Percentiles rank a stretch among this genome's conserved stretches.
These are phyloP conservation scores for Annulohypoxylon truncatum DNA, from an alignment of 2,329 filamentous ascomycete species.

Conservation along the genomic window DNA sequence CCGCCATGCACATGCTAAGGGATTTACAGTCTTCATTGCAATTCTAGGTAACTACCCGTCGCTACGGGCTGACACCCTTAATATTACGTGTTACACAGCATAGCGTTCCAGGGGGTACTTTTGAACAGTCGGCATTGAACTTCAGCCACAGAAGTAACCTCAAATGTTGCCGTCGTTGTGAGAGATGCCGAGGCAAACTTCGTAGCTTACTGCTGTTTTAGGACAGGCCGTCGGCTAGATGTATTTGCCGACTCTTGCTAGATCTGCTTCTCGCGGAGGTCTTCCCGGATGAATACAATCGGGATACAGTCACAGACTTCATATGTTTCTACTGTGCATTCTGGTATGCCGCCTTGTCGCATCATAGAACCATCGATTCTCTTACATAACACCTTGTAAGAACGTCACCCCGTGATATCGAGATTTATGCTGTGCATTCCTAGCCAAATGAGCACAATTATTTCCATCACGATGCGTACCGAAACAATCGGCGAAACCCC, in stretches of 20 bases:
- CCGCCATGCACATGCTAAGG: conserved; percentile 29
- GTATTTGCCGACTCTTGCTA: conserved; percentile 10
- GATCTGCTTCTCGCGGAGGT: neutral
- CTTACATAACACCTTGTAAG: neutral
- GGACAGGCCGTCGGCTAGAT: conserved; percentile 20
- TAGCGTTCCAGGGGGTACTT: neutral
- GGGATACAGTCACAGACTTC: neutral
- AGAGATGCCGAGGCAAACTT: conserved; percentile 2
- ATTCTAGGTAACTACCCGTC: conserved; percentile 1
- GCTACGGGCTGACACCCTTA: neutral
- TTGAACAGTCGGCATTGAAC: neutral
- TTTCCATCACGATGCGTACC: neutral
- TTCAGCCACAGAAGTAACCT: neutral
- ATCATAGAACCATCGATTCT: neutral
- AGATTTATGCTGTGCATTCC: neutral
- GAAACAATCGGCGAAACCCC: conserved; percentile 6
- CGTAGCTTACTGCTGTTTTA: conserved; percentile 18
- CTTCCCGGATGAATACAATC: neutral
- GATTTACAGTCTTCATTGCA: neutral
- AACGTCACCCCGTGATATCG: neutral
- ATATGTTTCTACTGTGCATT: neutral
- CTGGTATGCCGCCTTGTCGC: neutral
- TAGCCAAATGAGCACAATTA: neutral
- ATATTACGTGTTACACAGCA: conserved; percentile 1
- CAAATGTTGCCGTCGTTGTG: neutral